These are phyloP conservation scores for Calonectria montana DNA, from an alignment of 2,329 filamentous ascomycete genomes.

Conservation along the genomic window DNA sequence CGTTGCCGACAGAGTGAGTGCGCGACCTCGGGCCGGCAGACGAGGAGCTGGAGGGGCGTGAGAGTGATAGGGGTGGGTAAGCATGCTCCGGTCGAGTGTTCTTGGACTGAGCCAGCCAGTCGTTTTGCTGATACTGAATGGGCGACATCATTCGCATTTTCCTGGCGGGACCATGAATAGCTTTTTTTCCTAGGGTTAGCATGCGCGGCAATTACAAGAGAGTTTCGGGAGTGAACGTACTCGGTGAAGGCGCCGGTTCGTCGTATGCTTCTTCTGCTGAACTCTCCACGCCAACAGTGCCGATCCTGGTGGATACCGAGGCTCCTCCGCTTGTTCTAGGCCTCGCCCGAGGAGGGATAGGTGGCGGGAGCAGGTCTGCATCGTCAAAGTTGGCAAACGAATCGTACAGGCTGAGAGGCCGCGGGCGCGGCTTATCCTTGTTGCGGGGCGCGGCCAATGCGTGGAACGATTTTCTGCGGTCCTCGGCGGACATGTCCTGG, in stretches of 20 bases:
- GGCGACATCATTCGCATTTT: slow-evolving; percentile 23
- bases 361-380: slow-evolving; percentile 23
- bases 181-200: slow-evolving; percentile 19
- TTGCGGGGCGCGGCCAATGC: slow-evolving; percentile 27
- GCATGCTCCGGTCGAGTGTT: slow-evolving; percentile 28
- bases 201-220: neutral
- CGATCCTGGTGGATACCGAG: slow-evolving; percentile 19
- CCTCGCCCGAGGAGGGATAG: slow-evolving; percentile 25
- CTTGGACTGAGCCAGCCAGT: slow-evolving; percentile 20
- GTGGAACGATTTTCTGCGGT: slow-evolving; percentile 40
- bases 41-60: slow-evolving; percentile 40
- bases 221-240: slow-evolving; percentile 8
- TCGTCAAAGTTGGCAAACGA: slow-evolving; percentile 34
- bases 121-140: slow-evolving; percentile 27
- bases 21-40: slow-evolving; percentile 34
- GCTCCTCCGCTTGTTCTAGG: slow-evolving; percentile 34
- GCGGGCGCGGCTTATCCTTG: slow-evolving; percentile 26
- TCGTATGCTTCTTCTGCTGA: slow-evolving; percentile 27
- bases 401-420: slow-evolving; percentile 37
- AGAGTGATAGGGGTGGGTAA: slow-evolving; percentile 21
- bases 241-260: slow-evolving; percentile 35
- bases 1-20: slow-evolving; percentile 36
- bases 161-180: slow-evolving; percentile 27
- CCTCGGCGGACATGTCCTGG: neutral
- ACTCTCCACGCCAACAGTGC: slow-evolving; percentile 33